phyloP scores from a whole-genome alignment of 2,329 filamentous ascomycete genomes.

The Colletotrichum endophyticum region DNA sequence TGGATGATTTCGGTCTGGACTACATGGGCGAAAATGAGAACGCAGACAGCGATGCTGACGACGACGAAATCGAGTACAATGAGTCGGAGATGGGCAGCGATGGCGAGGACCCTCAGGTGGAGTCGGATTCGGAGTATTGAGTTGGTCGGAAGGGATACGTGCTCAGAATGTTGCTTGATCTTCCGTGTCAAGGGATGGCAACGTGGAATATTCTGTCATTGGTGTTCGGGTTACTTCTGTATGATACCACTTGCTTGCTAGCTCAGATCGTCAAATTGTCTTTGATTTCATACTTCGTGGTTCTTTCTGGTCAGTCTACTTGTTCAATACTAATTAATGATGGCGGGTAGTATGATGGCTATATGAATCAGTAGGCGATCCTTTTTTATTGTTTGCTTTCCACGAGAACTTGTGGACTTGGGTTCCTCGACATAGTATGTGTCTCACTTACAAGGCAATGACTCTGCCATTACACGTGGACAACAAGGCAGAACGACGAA shows the following conservation, averaged over 20 bases:
- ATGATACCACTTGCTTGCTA: not conserved
- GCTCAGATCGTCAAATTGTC: not conserved
- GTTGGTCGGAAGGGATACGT: not conserved
- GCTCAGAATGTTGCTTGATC: not conserved
- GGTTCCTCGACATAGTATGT: rapidly evolving
- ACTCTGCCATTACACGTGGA: not conserved
- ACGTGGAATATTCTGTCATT: not conserved
- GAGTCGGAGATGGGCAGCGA: conserved; percentile 11
- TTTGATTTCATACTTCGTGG: not conserved
- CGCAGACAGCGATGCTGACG: conserved; percentile 6
- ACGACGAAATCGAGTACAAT: conserved; percentile 19
- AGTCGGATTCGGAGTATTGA: not conserved
- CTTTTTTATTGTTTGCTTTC: not conserved
- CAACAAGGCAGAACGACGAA: no score
- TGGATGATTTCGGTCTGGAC: conserved; percentile 5
- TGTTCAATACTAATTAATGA: not conserved
- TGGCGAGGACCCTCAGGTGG: not conserved
- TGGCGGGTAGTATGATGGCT: not conserved
- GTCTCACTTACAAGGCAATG: not conserved
- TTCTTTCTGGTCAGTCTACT: not conserved
- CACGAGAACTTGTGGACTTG: not conserved
- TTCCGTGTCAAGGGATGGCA: not conserved
- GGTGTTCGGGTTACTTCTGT: not conserved
- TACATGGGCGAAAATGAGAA: conserved; percentile 15
- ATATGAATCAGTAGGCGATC: not conserved